Percentiles rank a stretch among this genome's conserved stretches.
phyloP scores from a whole-genome alignment of 768 basidiomycete genomes.

The Tephrocybe rancida region DNA sequence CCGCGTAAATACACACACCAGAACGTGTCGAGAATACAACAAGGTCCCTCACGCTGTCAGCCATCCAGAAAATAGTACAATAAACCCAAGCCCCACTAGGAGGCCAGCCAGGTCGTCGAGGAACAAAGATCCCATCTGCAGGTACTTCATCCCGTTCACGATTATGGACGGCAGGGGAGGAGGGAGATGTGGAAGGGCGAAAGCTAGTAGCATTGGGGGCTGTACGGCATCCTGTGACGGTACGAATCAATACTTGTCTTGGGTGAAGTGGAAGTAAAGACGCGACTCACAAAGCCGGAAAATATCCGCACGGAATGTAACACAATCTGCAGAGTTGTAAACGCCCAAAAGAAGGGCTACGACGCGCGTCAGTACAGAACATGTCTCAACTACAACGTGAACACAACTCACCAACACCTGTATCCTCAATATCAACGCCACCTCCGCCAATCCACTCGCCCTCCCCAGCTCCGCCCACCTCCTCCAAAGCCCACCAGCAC shows the following conservation, averaged over 20 bases:
- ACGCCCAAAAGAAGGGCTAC: slow-evolving; percentile 85
- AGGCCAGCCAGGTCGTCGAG: slow-evolving; percentile 73
- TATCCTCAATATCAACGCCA: slow-evolving; percentile 38
- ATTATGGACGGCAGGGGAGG: slow-evolving; percentile 65
- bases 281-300: slow-evolving; percentile 60
- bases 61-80: slow-evolving; percentile 58
- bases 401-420: slow-evolving; percentile 55
- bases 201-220: slow-evolving; percentile 58
- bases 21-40: background rate
- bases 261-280: background rate
- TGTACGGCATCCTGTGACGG: slow-evolving; percentile 53
- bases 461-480: slow-evolving; percentile 64
- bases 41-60: slow-evolving; percentile 29
- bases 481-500: slow-evolving; percentile 40
- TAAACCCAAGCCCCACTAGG: slow-evolving; percentile 72
- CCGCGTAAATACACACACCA: slow-evolving; percentile 8
- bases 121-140: slow-evolving; percentile 66
- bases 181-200: slow-evolving; percentile 69
- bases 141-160: slow-evolving; percentile 63
- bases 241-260: background rate
- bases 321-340: slow-evolving; percentile 69
- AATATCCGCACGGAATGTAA: slow-evolving; percentile 77
- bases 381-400: background rate
- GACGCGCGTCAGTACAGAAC: background rate
- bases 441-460: slow-evolving; percentile 34